These are phyloP conservation scores for Cardamine occulta DNA, from an alignment of 345 rosid species.

Conservation along the genomic window DNA sequence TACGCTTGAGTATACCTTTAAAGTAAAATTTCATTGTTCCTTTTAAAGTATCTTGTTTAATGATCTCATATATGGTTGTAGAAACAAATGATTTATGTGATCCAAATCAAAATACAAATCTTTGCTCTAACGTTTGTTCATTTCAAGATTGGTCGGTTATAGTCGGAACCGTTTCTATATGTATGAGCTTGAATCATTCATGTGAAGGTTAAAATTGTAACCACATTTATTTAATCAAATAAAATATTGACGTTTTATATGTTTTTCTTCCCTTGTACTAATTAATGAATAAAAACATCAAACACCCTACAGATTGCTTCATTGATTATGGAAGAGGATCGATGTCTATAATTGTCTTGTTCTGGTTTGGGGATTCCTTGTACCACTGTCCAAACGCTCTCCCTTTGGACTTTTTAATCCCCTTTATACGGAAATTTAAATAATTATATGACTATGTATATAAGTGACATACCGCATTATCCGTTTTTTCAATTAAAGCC, in stretches of 20 bases:
- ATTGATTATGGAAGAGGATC: constrained; percentile 7
- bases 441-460: not conserved
- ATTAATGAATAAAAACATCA: constrained; percentile 3
- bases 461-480: constrained; percentile 16
- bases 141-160: constrained; percentile 12
- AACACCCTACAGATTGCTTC: constrained; percentile 19
- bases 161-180: constrained; percentile 4
- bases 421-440: constrained; percentile 9
- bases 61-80: not conserved
- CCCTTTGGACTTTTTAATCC: constrained; percentile 32
- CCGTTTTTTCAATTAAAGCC: constrained; percentile 24
- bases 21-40: not conserved
- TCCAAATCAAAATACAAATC: constrained; percentile 1
- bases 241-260: not conserved
- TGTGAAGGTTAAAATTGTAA: not conserved
- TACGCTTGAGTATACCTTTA: not conserved
- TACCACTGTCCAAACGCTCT: constrained; percentile 3
- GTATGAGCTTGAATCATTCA: not conserved
- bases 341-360: constrained; percentile 26
- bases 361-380: constrained; percentile 17
- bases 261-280: not conserved
- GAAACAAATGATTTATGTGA: not conserved
- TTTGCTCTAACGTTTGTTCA: not conserved
- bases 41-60: not conserved
- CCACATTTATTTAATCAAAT: not conserved